Evolutionary conservation across 352 stramenopile species (phyloP).

Genomic region (Phytopythium delawarense): DNA sequence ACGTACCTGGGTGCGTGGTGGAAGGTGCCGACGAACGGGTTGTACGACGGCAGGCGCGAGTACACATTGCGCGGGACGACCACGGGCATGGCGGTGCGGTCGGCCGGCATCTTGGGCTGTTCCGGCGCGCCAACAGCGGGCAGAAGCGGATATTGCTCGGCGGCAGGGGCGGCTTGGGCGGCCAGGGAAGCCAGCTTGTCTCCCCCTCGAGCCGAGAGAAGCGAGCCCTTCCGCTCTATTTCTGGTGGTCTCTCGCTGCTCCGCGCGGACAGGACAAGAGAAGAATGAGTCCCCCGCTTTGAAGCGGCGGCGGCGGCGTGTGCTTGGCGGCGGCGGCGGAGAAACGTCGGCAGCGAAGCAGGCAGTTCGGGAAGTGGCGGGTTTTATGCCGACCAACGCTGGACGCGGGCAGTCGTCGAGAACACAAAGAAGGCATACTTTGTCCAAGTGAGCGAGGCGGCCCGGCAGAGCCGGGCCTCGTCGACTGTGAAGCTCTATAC

Average conservation of each 20-base stretch:
- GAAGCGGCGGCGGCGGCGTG: no score
- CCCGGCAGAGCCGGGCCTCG: neutral
- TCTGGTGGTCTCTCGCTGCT: conserved; percentile 4
- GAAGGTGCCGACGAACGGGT: conserved; percentile 88
- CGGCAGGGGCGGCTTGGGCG: no score
- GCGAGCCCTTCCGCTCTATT: conserved; percentile 2
- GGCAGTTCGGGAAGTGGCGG: no score
- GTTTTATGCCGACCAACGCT: no score
- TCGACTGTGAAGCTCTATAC: neutral
- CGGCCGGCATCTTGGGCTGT: conserved; percentile 4
- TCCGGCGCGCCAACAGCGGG: neutral
- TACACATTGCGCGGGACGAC: conserved; percentile 67
- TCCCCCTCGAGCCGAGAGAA: no score
- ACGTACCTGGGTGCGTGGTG: conserved; percentile 83
- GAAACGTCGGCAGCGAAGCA: no score
- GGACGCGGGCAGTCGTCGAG: no score
- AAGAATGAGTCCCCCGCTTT: neutral
- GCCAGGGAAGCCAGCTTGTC: neutral
- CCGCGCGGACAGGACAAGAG: neutral
- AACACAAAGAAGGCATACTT: no score
- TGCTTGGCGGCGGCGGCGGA: no score
- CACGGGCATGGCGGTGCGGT: conserved; percentile 13
- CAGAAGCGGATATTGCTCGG: no score
- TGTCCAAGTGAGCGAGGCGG: no score
- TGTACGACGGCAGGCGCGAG: conserved; percentile 80